These are phyloP conservation scores for Solanum acaule DNA, from an alignment of 257 asterid species.

Conservation along the genomic window DNA sequence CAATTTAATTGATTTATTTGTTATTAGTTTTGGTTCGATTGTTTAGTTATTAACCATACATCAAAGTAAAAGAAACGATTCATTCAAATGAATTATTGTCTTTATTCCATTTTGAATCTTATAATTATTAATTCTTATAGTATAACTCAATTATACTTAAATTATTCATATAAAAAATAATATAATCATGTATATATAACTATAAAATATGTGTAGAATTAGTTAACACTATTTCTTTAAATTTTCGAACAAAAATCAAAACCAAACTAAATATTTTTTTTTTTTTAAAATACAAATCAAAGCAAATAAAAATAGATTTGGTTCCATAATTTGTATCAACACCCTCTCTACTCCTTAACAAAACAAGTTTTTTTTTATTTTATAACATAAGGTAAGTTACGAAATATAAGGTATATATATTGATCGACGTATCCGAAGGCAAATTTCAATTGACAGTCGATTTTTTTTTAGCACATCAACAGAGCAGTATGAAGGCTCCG, in stretches of 20 bases:
- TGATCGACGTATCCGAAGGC: not conserved
- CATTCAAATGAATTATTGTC: not conserved
- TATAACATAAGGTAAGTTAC: not conserved
- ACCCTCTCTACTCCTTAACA: too few relatives aligned
- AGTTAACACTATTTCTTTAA: too few relatives aligned
- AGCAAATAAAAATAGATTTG: not conserved
- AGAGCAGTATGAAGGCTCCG: conserved; percentile 42
- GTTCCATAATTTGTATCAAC: not conserved
- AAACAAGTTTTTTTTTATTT: not conserved
- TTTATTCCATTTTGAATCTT: too few relatives aligned
- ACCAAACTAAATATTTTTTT: not conserved
- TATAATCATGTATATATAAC: not conserved
- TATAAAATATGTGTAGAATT: too few relatives aligned
- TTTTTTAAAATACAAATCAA: not conserved
- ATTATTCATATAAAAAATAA: too few relatives aligned
- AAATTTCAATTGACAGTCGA: not conserved
- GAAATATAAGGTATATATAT: not conserved
- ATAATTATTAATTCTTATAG: too few relatives aligned
- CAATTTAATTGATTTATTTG: too few relatives aligned
- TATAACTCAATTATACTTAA: not conserved
- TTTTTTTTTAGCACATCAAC: not conserved
- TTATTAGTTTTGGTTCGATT: too few relatives aligned
- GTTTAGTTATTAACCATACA: too few relatives aligned
- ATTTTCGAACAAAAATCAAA: too few relatives aligned
- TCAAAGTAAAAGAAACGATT: not conserved